phyloP scores from a whole-genome alignment of 352 stramenopile species.

The Phytophthora multivora region DNA sequence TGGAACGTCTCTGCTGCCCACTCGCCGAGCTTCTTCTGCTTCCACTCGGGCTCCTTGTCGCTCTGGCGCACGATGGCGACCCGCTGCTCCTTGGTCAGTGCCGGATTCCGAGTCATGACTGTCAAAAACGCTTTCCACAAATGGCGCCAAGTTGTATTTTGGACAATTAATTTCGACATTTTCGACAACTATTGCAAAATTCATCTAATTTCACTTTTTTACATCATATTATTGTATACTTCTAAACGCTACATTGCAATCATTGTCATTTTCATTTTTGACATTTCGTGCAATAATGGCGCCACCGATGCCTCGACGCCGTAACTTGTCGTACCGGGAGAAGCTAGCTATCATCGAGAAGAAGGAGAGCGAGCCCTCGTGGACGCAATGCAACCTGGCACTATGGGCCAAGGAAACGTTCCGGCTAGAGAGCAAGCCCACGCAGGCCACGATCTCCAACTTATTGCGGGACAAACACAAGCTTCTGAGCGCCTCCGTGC shows the following conservation, averaged over 20 bases:
- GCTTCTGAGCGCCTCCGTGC: slow-evolving; percentile 46
- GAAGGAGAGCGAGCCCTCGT: slow-evolving; percentile 54
- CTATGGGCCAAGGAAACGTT: slow-evolving; percentile 64
- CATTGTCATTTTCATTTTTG: too few relatives aligned
- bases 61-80: slow-evolving; percentile 70
- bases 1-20: slow-evolving; percentile 70
- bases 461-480: slow-evolving; percentile 53
- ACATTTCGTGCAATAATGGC: too few relatives aligned
- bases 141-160: background rate
- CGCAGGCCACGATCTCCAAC: slow-evolving; percentile 72
- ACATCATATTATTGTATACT: too few relatives aligned
- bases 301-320: slow-evolving; percentile 3
- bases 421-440: slow-evolving; percentile 48
- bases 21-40: slow-evolving; percentile 65
- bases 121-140: background rate
- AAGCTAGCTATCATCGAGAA: slow-evolving; percentile 62
- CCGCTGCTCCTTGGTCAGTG: slow-evolving; percentile 70
- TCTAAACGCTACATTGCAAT: too few relatives aligned
- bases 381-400: slow-evolving; percentile 60
- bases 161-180: too few relatives aligned
- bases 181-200: background rate
- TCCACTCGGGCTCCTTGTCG: slow-evolving; percentile 61
- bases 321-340: slow-evolving; percentile 71
- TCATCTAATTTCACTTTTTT: background rate
- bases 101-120: slow-evolving; percentile 23